These are phyloP conservation scores for Saururus chinensis DNA, from an alignment of 164 flowering plant species.

Conservation along the genomic window DNA sequence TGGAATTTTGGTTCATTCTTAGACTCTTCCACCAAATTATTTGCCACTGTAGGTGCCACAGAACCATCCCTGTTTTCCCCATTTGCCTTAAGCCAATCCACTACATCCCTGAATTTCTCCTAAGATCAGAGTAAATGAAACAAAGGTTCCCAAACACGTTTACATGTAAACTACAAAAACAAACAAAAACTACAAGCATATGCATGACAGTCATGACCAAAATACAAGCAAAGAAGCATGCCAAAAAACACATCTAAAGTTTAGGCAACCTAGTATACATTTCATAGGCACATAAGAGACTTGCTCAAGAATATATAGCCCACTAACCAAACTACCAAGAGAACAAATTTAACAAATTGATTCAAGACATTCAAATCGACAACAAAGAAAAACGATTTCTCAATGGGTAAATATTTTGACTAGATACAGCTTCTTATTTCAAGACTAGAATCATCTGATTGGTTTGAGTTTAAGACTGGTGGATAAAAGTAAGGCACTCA, in stretches of 20 bases:
- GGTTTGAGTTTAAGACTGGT: too few relatives aligned
- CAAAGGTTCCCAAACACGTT: not conserved
- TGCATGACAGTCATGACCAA: not conserved
- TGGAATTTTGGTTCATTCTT: constrained; percentile 25
- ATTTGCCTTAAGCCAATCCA: constrained; percentile 78
- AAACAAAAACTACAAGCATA: not conserved
- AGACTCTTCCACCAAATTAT: constrained; percentile 25
- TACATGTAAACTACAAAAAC: not conserved
- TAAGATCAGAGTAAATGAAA: constrained; percentile 15
- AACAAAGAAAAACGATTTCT: not conserved
- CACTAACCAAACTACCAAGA: not conserved
- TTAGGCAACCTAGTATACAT: too few relatives aligned
- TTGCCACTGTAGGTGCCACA: constrained; percentile 17
- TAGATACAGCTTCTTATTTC: too few relatives aligned
- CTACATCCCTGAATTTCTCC: constrained; percentile 88
- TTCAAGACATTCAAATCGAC: not conserved
- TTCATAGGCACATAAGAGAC: not conserved
- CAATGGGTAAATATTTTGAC: too few relatives aligned
- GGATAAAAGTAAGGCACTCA: too few relatives aligned
- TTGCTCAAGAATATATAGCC: not conserved
- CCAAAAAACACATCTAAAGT: not conserved
- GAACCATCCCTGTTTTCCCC: constrained; percentile 32
- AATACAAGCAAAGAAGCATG: not conserved
- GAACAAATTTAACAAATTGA: not conserved
- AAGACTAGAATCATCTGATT: too few relatives aligned